Evolutionary conservation across 2,329 filamentous ascomycete species (phyloP).

Genomic region (Verticillium zaregamsianum): DNA sequence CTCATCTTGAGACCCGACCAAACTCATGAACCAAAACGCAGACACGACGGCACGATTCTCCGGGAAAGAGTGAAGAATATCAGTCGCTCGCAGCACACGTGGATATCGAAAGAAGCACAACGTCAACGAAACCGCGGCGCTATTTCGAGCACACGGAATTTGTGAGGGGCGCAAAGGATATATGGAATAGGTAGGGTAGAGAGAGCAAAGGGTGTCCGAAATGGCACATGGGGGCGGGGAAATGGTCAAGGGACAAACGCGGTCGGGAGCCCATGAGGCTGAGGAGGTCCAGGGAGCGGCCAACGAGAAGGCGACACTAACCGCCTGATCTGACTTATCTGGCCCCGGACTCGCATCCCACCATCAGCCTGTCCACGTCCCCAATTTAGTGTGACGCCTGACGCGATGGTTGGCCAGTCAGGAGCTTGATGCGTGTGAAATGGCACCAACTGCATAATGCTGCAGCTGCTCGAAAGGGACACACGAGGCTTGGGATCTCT

Average conservation of each 20-base stretch:
- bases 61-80: not conserved
- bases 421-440: not conserved
- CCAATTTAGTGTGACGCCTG: not conserved
- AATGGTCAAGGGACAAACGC: not conserved
- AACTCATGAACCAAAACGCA: constrained; percentile 14
- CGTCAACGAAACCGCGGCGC: not conserved
- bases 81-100: not conserved
- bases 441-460: not conserved
- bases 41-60: not conserved
- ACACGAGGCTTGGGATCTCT: not conserved
- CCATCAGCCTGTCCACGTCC: not conserved
- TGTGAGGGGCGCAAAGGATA: not conserved
- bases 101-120: not conserved
- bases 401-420: not conserved
- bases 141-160: not conserved
- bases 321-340: not conserved
- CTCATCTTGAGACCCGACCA: constrained; percentile 45
- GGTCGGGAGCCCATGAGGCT: not conserved
- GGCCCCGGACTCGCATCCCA: not conserved
- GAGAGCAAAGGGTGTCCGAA: not conserved
- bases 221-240: not conserved
- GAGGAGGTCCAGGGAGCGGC: not conserved
- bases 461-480: too few relatives aligned
- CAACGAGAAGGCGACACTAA: constrained; percentile 2
- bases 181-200: not conserved